These are phyloP conservation scores for Alternaria ventricosa DNA, from an alignment of 2,329 filamentous ascomycete species.

Conservation along the genomic window DNA sequence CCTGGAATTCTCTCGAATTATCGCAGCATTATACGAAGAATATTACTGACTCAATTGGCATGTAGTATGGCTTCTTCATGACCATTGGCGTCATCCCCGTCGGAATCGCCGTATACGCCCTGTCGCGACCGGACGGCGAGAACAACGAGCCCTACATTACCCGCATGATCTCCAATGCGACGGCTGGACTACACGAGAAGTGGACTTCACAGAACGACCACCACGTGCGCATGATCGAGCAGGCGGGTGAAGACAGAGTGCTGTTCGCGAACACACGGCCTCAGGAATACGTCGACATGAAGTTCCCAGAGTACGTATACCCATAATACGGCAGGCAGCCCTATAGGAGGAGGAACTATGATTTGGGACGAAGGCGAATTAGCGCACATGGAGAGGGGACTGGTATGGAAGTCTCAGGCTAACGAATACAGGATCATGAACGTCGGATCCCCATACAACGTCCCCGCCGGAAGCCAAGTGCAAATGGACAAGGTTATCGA, in stretches of 20 bases:
- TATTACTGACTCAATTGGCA: constrained; percentile 30
- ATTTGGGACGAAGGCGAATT: neutral
- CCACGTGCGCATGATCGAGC: constrained; percentile 67
- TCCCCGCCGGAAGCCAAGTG: constrained; percentile 65
- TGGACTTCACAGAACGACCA: constrained; percentile 65
- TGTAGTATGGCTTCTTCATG: constrained; percentile 56
- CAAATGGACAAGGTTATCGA: constrained; percentile 66
- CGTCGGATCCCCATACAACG: constrained; percentile 67
- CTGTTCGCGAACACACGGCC: constrained; percentile 61
- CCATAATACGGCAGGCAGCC: neutral
- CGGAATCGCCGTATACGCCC: constrained; percentile 53
- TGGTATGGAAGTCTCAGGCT: constrained; percentile 5
- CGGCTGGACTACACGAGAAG: constrained; percentile 58
- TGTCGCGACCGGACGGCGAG: constrained; percentile 49
- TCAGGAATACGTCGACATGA: constrained; percentile 60
- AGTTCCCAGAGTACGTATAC: constrained; percentile 68
- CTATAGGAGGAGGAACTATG: neutral
- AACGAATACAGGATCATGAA: constrained; percentile 64
- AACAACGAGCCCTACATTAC: constrained; percentile 54
- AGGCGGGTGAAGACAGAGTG: constrained; percentile 67
- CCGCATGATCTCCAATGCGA: constrained; percentile 63
- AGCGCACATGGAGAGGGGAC: neutral
- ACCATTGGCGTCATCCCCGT: constrained; percentile 55
- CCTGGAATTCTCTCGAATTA: neutral
- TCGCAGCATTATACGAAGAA: neutral